Percentiles rank a stretch among this genome's conserved stretches.
phyloP scores from a whole-genome alignment of 1,284 basidiomycete species.

The Nidula niveotomentosa region DNA sequence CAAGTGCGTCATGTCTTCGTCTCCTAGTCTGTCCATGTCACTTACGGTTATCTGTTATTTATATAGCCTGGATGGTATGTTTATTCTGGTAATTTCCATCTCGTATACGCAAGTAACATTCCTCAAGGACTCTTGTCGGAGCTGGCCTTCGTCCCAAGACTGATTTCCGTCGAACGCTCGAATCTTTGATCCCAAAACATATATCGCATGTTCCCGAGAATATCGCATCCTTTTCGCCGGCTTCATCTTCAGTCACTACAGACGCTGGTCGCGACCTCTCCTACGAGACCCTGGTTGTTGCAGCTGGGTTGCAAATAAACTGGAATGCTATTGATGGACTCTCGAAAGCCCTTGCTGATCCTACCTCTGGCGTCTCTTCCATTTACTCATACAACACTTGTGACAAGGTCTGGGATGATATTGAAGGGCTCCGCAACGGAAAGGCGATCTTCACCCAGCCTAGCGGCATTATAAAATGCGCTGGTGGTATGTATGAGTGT shows the following conservation, averaged over 20 bases:
- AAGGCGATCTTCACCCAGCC: constrained; percentile 97
- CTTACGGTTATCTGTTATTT: neutral
- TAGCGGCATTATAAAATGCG: constrained; percentile 93
- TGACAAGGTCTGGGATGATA: constrained; percentile 85
- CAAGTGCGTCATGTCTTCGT: constrained; percentile 47
- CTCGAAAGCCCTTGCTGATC: constrained; percentile 74
- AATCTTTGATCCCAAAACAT: constrained; percentile 71
- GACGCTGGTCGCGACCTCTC: constrained; percentile 69
- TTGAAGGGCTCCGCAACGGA: constrained; percentile 74
- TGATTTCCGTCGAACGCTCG: constrained; percentile 68
- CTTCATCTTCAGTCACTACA: constrained; percentile 72
- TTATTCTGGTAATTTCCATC: neutral
- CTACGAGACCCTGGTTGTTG: constrained; percentile 90
- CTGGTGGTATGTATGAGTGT: constrained; percentile 64
- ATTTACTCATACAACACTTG: constrained; percentile 91
- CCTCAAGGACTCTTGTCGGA: constrained; percentile 86
- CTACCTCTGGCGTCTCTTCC: constrained; percentile 83
- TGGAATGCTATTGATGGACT: constrained; percentile 82
- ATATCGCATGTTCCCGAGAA: constrained; percentile 77
- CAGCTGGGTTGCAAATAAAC: constrained; percentile 87
- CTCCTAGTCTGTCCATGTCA: neutral
- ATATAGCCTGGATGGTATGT: constrained; percentile 75
- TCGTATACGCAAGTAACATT: neutral
- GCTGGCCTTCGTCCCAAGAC: constrained; percentile 77
- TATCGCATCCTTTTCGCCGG: constrained; percentile 78